Conservation (phyloP, 2,329 filamentous ascomycete genomes). For the Ceratocystiopsis minuta region DNA sequence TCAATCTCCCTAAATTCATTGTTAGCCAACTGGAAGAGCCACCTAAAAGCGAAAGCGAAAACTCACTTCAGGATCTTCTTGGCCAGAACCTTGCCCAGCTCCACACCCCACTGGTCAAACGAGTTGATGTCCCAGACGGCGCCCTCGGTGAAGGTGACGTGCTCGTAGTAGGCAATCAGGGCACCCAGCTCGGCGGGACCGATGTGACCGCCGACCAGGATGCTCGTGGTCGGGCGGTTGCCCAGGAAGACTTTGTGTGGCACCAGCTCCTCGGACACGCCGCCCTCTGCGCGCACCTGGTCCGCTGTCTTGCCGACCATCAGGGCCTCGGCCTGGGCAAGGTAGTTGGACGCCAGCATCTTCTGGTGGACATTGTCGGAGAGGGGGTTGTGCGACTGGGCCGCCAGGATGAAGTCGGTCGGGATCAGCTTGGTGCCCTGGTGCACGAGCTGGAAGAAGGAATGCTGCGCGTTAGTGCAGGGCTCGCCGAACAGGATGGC, state of each 20-base stretch:
- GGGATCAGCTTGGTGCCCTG: constrained; percentile 98
- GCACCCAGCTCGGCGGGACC: constrained; percentile 87
- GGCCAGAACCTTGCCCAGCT: constrained; percentile 88
- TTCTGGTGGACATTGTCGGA: constrained; percentile 87
- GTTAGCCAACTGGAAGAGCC: constrained; percentile 7
- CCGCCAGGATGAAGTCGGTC: constrained; percentile 92
- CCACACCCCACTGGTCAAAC: constrained; percentile 99
- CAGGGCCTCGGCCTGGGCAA: constrained; percentile 72
- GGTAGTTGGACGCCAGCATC: constrained; percentile 86
- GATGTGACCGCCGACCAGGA: constrained; percentile 77
- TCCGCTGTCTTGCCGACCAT: constrained; percentile 83
- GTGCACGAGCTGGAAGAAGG: constrained; percentile 98
- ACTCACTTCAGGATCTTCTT: constrained; percentile 58
- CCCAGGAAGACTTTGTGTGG: constrained; percentile 99
- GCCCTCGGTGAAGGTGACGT: constrained; percentile 93
- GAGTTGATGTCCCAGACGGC: constrained; percentile 99
- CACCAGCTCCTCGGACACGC: constrained; percentile 50
- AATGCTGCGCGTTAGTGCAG: constrained; percentile 97
- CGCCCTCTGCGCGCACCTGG: constrained; percentile 58
- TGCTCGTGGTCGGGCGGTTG: constrained; percentile 91
- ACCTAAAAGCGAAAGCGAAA: constrained; percentile 9
- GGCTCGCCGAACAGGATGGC: constrained; percentile 95
- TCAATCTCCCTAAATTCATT: constrained; percentile 51
- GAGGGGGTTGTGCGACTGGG: constrained; percentile 91
- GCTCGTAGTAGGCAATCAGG: constrained; percentile 97